phyloP scores from a whole-genome alignment of 2,329 filamentous ascomycete genomes.

The Aspergillus luchuensis region DNA sequence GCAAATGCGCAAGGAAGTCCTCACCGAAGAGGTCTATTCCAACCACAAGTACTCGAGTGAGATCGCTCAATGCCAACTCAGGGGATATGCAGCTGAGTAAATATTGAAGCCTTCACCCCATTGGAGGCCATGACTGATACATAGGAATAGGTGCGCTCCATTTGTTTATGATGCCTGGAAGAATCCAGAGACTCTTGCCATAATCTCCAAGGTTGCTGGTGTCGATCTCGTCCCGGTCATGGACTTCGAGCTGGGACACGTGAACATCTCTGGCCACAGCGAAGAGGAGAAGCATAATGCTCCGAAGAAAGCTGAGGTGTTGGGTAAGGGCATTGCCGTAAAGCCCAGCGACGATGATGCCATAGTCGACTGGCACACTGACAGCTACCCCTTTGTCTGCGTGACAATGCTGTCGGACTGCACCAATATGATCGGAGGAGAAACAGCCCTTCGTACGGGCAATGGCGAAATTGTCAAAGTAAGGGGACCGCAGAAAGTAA shows the following conservation, averaged over 20 bases:
- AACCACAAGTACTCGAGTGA: conserved; percentile 63
- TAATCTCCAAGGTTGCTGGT: conserved; percentile 56
- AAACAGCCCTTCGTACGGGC: conserved; percentile 58
- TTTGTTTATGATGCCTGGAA: conserved; percentile 67
- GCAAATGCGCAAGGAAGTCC: conserved; percentile 64
- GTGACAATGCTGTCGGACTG: conserved; percentile 69
- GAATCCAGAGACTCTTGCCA: conserved; percentile 51
- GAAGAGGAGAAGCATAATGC: conserved; percentile 51
- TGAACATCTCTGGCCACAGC: conserved; percentile 57
- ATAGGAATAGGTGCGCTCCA: conserved; percentile 56
- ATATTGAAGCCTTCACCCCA: conserved; percentile 25
- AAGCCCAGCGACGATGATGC: conserved; percentile 53
- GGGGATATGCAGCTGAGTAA: conserved; percentile 60
- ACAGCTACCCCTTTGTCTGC: conserved; percentile 69
- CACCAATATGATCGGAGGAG: conserved; percentile 21
- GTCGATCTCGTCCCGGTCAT: conserved; percentile 58
- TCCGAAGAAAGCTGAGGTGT: conserved; percentile 42
- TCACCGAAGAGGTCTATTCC: conserved; percentile 57
- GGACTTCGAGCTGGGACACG: conserved; percentile 59
- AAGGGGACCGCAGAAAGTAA: conserved; percentile 61
- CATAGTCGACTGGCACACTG: conserved; percentile 65
- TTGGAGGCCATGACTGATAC: neutral
- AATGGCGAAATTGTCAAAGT: conserved; percentile 60
- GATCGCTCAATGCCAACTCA: conserved; percentile 57
- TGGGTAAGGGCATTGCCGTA: conserved; percentile 47